Evolutionary conservation across 129 eudicot genomes (phyloP), one percentile per base, ranked within the genome.

Genomic region (Helianthus tuberosus): DNA sequence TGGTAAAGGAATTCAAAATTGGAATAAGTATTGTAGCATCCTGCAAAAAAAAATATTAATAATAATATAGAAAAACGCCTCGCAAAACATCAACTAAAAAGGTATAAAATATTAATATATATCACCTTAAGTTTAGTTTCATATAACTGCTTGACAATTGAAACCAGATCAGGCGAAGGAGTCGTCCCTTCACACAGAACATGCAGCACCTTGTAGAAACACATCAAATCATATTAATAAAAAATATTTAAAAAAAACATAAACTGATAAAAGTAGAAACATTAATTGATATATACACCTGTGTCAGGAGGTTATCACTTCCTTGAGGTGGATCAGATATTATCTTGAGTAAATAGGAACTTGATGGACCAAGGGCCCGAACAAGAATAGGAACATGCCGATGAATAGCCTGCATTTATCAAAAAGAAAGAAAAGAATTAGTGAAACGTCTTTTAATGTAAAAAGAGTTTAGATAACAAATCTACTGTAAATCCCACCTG

Each of bases 1-100:
- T 95, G 73, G 99, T 80, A 66, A 91, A 86, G 32, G 96, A 81
- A 8, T 96, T 83, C 67, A 95, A 60, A 73, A 95, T 29, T 59
- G 99, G 99, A 73, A 95, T 85, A 72, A 95, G 94, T 72, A 95
- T 95, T 32, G 90, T 35, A 55, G 97, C 96, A 89, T 95, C 97
- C 99, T 95, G 94, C 84, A 83, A 64, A 35, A 77, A 39, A 51
- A 71, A 47, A 66, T 35, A 69, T 1, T 32, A 8, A 64, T n/a
- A 52, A 68, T 27, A 8, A 46, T 79, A 27, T 72, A 60, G 7
- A 75, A 55, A 67, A 77, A 58, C 39, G 41, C 39, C 15, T 51
- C 5, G 17, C 49, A 54, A 68, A 51, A 44, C 8, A 61, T 57
- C 17, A 55, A 12, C 2, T 61, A 5, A 38, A 64, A n/a, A 15